Base-by-base conservation (phyloP, 331 rosid genomes). In the Spiraea crenata region DNA sequence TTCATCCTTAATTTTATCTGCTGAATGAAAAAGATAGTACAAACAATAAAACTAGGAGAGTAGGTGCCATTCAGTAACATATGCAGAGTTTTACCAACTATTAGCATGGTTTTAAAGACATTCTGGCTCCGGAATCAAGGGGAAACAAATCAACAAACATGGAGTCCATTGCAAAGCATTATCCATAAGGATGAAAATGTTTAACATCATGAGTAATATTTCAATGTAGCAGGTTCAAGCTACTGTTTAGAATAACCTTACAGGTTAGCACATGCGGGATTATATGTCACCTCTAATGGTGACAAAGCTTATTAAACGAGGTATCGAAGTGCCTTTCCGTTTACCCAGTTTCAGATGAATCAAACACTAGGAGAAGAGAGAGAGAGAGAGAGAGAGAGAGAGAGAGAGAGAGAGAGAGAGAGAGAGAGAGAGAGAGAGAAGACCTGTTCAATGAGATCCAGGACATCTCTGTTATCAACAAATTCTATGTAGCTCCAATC, bases 401-500 rank as follows among this genome's bases (percentile, higher is more conserved):
- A 50, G 40, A 37, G 13, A 5, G 52, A 51, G 13, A 16, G 35
- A 34, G n/a, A 40, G 63, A 57, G 37, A 8, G 50, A 7, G 41
- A 10, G 48, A 46, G 56, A 62, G 6, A 56, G 20, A 65, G 79
- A 77, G 74, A 40, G 63, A 50, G 65, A 58, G 57, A 58, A 67
- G 66, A 92, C 98, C 96, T 90, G 91, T 85, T 92, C 98, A 66
- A 92, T 88, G 78, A 92, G 96, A 85, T 92, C 95, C 38, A 92
- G 79, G 74, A 88, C 89, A 73, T 88, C 96, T 79, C 88, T 96
- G 81, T 92, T 92, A 81, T 90, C 98, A 41, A 90, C 82, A 84
- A 85, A 92, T 64, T 82, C 93, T 75, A 92, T 81, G 90, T 92
- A 90, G 85, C 96, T 90, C 98, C 97, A 92, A 49, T 90, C 80